These are phyloP conservation scores for Phellinidium pouzarii DNA, from an alignment of 1,284 basidiomycete species.

Conservation along the genomic window DNA sequence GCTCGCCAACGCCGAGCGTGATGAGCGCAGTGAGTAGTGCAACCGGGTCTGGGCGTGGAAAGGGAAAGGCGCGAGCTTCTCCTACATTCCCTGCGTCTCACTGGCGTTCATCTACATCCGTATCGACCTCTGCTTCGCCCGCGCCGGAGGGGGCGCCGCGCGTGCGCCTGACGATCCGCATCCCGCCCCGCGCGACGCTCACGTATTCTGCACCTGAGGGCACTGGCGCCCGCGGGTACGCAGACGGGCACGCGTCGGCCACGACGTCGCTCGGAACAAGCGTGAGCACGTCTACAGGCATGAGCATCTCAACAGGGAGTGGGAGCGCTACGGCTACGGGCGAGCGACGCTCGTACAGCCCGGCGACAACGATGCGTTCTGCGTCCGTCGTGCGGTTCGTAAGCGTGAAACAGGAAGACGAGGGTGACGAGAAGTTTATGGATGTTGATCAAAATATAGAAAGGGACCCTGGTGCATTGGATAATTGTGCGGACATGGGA, in stretches of 20 bases:
- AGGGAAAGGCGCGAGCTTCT: neutral
- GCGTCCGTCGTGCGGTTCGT: neutral
- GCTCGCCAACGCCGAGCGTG: conserved; percentile 3
- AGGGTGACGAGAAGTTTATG: neutral
- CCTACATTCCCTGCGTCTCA: neutral
- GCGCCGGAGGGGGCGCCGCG: neutral
- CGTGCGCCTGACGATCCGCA: conserved; percentile 13
- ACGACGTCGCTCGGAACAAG: conserved; percentile 1
- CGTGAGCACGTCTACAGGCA: neutral
- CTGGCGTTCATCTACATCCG: neutral
- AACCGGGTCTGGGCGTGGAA: neutral
- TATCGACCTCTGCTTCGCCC: neutral
- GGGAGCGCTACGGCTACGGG: neutral
- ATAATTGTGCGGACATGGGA: neutral
- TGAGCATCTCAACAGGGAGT: neutral
- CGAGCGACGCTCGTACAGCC: conserved; percentile 1
- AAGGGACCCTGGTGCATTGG: neutral
- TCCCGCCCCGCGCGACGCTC: conserved; percentile 6
- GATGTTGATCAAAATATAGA: neutral
- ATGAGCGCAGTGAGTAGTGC: neutral
- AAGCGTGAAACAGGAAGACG: conserved; percentile 10
- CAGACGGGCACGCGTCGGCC: conserved; percentile 6
- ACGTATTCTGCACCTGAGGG: neutral
- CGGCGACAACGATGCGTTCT: conserved; percentile 3
- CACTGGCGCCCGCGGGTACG: neutral